Base-by-base conservation (phyloP, 176 grass and related monocot genomes). In the Carex parvula region DNA sequence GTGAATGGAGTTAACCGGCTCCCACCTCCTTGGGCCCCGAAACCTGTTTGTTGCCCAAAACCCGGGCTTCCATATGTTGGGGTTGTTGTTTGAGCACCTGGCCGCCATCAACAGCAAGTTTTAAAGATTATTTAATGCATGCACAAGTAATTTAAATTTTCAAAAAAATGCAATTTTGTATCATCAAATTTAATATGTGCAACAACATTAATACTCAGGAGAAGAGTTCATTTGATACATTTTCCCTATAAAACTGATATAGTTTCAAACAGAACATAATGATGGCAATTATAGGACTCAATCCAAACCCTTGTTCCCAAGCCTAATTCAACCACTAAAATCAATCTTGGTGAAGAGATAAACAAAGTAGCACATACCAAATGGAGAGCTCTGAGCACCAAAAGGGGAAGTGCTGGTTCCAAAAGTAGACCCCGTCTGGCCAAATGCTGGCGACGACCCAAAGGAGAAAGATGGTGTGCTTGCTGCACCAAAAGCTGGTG, bases 341-440 rank as follows among this genome's bases (percentile, higher is more conserved):
- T 54, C 22, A 48, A 56, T 29, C 11, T 8, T 55, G 46, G 46
- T 29, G 20, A 88, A 79, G 37, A 83, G 2, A 50, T 50, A 77
- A 32, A 16, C 80, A 86, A 58, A 70, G 32, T 55, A 39, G 65
- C 85, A 90, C 92, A 64, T 86, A 97, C 94, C 92, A 83, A 97
- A 94, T 88, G 94, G 53, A 59, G 92, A 89, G 60, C 83, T 83
- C 77, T 94, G 92, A 33, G 79, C 81, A 60, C 92, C 88, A 64
- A 98, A 94, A 89, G 94, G 84, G 46, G 88, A 94, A 71, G 92
- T 63, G 59, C 83, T 89, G 77, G 92, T 57, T 82, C 92, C 95
- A 83, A 85, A 91, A 59, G 92, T 41, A 70, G 89, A 72, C 39
- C 84, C 15, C 13, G 92, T 84, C 86, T 98, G 95, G 29, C 88